Base-by-base conservation (phyloP, 805 yeast genomes). In the Suhomyces sp. region DNA sequence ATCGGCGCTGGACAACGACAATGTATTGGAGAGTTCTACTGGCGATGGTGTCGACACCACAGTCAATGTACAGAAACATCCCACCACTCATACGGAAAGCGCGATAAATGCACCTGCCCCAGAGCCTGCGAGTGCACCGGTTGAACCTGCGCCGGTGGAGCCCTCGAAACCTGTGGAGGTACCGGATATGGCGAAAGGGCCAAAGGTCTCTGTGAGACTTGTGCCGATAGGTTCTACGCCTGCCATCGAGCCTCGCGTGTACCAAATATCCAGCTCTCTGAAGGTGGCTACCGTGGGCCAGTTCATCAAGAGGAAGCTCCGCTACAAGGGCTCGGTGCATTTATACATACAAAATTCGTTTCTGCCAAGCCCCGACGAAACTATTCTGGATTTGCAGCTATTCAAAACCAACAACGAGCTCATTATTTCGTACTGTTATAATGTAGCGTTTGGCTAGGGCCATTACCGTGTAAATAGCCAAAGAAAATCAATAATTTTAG, bases 181-280 rank as follows among this genome's bases (percentile, higher is more conserved):
- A 31, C 35, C 6, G 17, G 35, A 31, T n/a, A 31, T 31, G 17
- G 35, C 17, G 9, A 31, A 31, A 31, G 35, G 35, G 12, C 35
- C 35, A 31, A 31, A 31, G 57, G 66, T 83, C 13, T 74, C 80
- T 1, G 67, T 84, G 7, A 64, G 88, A 33, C 81, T 85, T 59
- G 81, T 78, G 54, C 78, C 89, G 1, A 80, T 85, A 31, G 89
- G 89, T 0, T 77, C 86, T 0, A 73, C 83, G 0, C 78, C 79
- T 1, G 68, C 71, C 3, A 67, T 85, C 3, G 67, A 61, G 1
- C 87, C 87, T 0, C 67, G 72, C 2, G 71, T 79, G 1, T 83
- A 79, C 60, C 77, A 74, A 52, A 80, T 81, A 2, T 74, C 82
- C 12, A 62, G 73, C 20, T 67, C 69, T 27, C 83, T 79, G 52